Evolutionary conservation across 2,329 filamentous ascomycete genomes (phyloP).

Genomic region (Epichloe hybrida): DNA sequence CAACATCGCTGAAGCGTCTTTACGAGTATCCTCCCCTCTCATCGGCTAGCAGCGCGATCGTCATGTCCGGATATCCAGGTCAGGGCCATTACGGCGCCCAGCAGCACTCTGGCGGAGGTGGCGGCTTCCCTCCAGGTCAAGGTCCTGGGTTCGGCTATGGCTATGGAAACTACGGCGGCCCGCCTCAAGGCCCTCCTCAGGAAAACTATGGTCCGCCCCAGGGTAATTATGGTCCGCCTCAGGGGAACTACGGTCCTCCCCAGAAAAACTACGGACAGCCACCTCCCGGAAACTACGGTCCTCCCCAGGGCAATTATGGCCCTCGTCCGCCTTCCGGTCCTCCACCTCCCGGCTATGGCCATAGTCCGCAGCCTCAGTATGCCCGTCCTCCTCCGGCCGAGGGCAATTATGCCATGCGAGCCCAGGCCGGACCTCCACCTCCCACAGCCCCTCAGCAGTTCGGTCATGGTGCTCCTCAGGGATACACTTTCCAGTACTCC

Average conservation of each 20-base stretch:
- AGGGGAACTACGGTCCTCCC: conserved; percentile 11
- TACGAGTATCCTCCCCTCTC: no score
- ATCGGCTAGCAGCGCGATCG: conserved; percentile 6
- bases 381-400: conserved; percentile 11
- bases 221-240: conserved; percentile 12
- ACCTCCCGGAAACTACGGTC: conserved; percentile 6
- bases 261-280: background rate
- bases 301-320: conserved; percentile 8
- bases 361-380: conserved; percentile 3
- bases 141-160: conserved; percentile 17
- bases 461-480: conserved; percentile 52
- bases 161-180: conserved; percentile 15
- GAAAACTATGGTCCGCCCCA: conserved; percentile 12
- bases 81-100: conserved; percentile 25
- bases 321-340: conserved; percentile 10
- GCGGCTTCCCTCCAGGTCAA: conserved; percentile 11
- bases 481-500: conserved; percentile 64
- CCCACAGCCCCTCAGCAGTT: conserved; percentile 42
- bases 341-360: conserved; percentile 3
- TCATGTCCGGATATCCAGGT: conserved; percentile 28
- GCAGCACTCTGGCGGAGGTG: conserved; percentile 17
- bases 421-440: conserved; percentile 25
- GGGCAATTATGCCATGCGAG: no score
- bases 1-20: no score
- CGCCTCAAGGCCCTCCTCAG: conserved; percentile 11